Evolutionary conservation across 306 rosid genomes (phyloP).

Genomic region (Prunus davidiana): DNA sequence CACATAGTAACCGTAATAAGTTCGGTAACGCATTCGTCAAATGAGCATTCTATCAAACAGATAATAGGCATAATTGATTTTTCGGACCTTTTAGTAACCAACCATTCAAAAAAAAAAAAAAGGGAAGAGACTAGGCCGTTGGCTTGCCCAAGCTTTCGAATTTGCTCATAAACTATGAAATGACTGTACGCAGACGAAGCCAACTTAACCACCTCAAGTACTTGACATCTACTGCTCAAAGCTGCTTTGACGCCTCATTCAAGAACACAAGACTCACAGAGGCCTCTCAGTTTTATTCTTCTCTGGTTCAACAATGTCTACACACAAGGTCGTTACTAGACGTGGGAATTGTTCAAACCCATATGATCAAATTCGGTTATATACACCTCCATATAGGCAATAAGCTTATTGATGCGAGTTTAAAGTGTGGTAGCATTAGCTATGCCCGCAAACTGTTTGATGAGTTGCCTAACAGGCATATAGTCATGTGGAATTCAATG

Average conservation of each 20-base stretch:
- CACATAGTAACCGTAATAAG: too few species aligned
- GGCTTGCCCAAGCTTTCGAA: not conserved
- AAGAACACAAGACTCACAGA: conserved; percentile 8
- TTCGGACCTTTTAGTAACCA: too few species aligned
- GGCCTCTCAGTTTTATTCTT: conserved; percentile 29
- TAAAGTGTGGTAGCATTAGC: conserved; percentile 45
- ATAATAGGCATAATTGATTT: too few species aligned
- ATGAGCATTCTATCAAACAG: too few species aligned
- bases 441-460: conserved; percentile 62
- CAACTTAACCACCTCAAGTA: conserved; percentile 7
- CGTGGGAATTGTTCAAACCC: conserved; percentile 39
- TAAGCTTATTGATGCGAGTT: conserved; percentile 47
- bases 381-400: conserved; percentile 30
- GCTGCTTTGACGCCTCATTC: conserved; percentile 10
- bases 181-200: not conserved
- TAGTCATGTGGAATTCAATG: conserved; percentile 60
- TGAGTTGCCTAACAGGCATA: conserved; percentile 44
- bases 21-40: too few species aligned
- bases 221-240: conserved; percentile 2
- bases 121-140: not conserved
- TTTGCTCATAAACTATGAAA: not conserved
- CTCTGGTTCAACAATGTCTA: conserved; percentile 38
- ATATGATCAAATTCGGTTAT: conserved; percentile 38
- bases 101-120: too few species aligned
- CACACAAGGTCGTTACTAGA: conserved; percentile 35